Percentiles rank a stretch among this genome's conserved stretches.
phyloP scores from a whole-genome alignment of 2,329 filamentous ascomycete species.

The Aspergillus tanneri region DNA sequence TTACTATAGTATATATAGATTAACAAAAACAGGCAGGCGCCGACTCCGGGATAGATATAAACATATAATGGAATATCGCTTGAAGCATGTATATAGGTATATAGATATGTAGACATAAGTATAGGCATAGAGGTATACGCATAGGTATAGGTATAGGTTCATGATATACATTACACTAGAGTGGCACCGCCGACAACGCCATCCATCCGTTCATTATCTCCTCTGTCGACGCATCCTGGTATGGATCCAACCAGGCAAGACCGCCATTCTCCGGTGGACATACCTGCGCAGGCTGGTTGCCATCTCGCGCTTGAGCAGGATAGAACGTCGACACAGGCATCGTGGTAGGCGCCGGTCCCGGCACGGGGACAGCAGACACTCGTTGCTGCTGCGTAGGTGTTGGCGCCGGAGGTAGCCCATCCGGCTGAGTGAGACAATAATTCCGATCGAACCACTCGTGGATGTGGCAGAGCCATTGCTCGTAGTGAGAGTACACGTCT shows the following conservation, averaged over 20 bases:
- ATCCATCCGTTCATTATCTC: not conserved
- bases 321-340: not conserved
- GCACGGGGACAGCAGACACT: not conserved
- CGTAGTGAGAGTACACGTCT: conserved; percentile 11
- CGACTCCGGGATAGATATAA: too few relatives aligned
- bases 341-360: not conserved
- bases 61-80: too few relatives aligned
- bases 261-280: not conserved
- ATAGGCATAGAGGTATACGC: too few relatives aligned
- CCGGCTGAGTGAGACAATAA: not conserved
- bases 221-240: not conserved
- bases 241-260: not conserved
- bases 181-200: not conserved
- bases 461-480: conserved; percentile 7
- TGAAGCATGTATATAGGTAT: too few relatives aligned
- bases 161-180: too few relatives aligned
- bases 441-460: conserved; percentile 9
- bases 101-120: too few relatives aligned
- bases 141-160: too few relatives aligned
- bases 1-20: too few relatives aligned
- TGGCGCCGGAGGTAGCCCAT: not conserved
- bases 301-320: not conserved
- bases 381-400: not conserved
- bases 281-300: not conserved
- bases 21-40: too few relatives aligned